A percentile compares a stretch with the other conserved stretches of the same genome.
phyloP scores from a whole-genome alignment of 1,284 basidiomycete species.

The Rhodotorula sp. region DNA sequence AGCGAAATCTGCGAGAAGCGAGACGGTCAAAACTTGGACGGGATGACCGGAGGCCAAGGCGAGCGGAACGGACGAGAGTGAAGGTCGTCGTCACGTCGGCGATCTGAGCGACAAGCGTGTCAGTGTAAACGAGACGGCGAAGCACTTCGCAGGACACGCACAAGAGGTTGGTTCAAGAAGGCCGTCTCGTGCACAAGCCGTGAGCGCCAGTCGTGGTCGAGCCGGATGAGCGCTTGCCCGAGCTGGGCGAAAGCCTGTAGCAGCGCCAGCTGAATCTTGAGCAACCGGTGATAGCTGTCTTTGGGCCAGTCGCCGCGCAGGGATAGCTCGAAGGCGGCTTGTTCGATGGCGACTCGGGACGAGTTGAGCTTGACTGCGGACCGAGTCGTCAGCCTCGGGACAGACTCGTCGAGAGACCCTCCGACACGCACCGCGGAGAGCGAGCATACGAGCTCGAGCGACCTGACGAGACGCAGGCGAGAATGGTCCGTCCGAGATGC shows the following conservation, averaged over 20 bases:
- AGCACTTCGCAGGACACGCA: neutral
- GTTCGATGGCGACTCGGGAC: slow-evolving; percentile 8
- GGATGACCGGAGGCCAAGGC: no score
- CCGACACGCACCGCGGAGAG: slow-evolving; percentile 1
- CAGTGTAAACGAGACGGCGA: no score
- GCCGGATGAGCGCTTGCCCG: slow-evolving; percentile 12
- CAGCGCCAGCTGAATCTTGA: slow-evolving; percentile 26
- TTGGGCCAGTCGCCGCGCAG: slow-evolving; percentile 35
- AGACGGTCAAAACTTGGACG: neutral
- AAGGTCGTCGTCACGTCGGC: slow-evolving; percentile 35
- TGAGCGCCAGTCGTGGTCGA: slow-evolving; percentile 31
- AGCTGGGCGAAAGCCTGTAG: slow-evolving; percentile 32
- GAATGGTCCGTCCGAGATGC: neutral
- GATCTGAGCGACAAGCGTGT: slow-evolving; percentile 10
- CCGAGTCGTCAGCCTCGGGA: neutral
- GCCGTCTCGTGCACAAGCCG: slow-evolving; percentile 28
- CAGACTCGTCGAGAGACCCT: neutral
- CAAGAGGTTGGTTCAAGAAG: slow-evolving; percentile 34
- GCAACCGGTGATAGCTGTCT: slow-evolving; percentile 15
- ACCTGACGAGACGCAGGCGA: slow-evolving; percentile 1
- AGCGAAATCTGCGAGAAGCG: slow-evolving; percentile 26
- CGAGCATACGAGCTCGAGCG: slow-evolving; percentile 29
- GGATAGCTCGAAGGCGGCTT: slow-evolving; percentile 23
- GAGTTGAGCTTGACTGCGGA: slow-evolving; percentile 28
- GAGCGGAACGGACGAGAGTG: slow-evolving; percentile 10